Conservation (phyloP, 306 rosid genomes). For the Trifolium pratense region DNA sequence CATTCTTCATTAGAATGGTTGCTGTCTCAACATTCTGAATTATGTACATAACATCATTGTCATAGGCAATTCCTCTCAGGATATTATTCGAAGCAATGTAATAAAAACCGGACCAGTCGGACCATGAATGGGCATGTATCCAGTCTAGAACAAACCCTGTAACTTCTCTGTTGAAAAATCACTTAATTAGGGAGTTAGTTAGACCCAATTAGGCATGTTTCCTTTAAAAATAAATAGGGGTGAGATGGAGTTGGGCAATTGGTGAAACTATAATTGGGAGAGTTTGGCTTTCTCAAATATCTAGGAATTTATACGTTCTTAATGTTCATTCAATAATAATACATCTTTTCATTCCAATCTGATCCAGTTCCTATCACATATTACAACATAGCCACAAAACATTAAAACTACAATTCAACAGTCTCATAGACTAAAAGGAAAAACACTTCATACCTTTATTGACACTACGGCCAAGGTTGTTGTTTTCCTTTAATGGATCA, state of each 20-base stretch:
- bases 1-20: neutral
- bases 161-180: neutral
- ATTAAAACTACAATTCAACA: constrained; percentile 19
- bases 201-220: neutral
- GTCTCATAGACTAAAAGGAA: constrained; percentile 26
- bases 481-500: constrained; percentile 89
- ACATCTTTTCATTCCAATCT: neutral
- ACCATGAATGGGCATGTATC: neutral
- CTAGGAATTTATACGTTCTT: neutral
- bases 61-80: neutral
- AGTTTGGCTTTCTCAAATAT: neutral
- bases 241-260: neutral
- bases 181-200: neutral
- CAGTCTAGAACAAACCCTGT: neutral
- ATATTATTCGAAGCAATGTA: neutral
- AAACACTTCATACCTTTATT: constrained; percentile 64
- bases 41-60: neutral
- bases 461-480: constrained; percentile 97
- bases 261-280: constrained; percentile 2
- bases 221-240: constrained; percentile 1
- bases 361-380: neutral
- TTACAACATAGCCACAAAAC: constrained; percentile 21
- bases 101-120: neutral
- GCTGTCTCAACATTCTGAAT: neutral
- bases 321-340: constrained; percentile 3